Evolutionary conservation across 495 filamentous ascomycete genomes (phyloP), one percentile per base, ranked within the genome.

Genomic region (Aspergillus steynii): DNA sequence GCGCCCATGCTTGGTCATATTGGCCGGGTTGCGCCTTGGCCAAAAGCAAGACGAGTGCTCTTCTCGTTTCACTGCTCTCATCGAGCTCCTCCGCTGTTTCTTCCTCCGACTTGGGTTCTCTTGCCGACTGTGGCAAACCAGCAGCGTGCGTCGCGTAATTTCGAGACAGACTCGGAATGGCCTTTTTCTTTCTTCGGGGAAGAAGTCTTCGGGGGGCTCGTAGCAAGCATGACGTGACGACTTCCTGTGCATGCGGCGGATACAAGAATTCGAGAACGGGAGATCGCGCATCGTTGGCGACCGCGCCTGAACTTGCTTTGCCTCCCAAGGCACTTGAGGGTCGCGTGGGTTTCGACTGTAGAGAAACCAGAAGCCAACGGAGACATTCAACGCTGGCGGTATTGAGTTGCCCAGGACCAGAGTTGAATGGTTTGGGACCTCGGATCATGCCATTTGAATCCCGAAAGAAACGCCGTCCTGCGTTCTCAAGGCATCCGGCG

Each of bases 401-500:
- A 37, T 82, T 85, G 77, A 91, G 84, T 53, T 84, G 81, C 85
- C 88, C 91, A 59, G 92, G 89, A 55, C 76, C 70, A 29, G 83
- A 84, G 62, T 87, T 87, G 15, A 93, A 80, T 53, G 79, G 76
- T 52, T 85, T 84, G 64, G 80, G 78, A 65, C 76, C 84, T 67
- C 80, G 85, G 63, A 82, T 74, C n/a, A 80, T 72, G 61, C 77
- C 78, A 49, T 76, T 79, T 42, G 82, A 68, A 59, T 80, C 78
- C 66, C 84, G 88, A 64, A 91, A 75, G 65, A 89, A 80, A 76
- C 83, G 82, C 71, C 85, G 84, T 74, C 84, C 85, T 82, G 88
- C 90, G 79, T 84, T 85, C 83, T 93, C 86, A 74, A 93, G 82
- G 79, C 85, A 89, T 79, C 84, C 83, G 60, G 86, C 85, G 57